Evolutionary conservation across 1,139 yeast species (phyloP).

Genomic region (Pichia sp.): DNA sequence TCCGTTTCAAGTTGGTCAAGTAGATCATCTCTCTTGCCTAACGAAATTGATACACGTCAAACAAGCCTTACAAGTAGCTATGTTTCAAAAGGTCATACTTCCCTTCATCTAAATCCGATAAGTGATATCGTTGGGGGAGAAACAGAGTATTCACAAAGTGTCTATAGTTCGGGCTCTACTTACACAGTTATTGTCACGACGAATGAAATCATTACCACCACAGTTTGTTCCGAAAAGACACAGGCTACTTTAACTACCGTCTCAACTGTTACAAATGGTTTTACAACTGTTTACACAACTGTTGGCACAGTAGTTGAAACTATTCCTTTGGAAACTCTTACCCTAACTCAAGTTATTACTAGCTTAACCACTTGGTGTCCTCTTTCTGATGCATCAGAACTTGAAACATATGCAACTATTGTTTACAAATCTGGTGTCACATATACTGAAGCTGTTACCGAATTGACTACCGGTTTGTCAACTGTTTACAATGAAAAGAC

Average conservation of each 20-base stretch:
- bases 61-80: too few relatives aligned
- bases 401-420: neutral
- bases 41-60: too few relatives aligned
- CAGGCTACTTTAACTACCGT: neutral
- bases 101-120: neutral
- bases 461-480: neutral
- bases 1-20: too few relatives aligned
- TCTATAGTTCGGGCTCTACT: neutral
- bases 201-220: neutral
- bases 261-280: neutral
- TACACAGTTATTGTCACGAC: constrained; percentile 13
- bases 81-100: too few relatives aligned
- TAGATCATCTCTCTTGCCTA: too few relatives aligned
- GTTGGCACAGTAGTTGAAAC: neutral
- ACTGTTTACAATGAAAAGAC: neutral
- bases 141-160: neutral
- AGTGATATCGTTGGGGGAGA: neutral
- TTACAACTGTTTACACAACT: neutral
- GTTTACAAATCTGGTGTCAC: neutral
- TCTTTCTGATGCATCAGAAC: neutral
- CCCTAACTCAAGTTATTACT: neutral
- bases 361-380: constrained; percentile 6
- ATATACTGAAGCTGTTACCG: neutral
- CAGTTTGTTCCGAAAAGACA: neutral
- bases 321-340: neutral